Percentiles rank a stretch among this genome's conserved stretches.
Evolutionary conservation across 2,329 filamentous ascomycete species (phyloP).

Genomic region (Calonectria honghensis): DNA sequence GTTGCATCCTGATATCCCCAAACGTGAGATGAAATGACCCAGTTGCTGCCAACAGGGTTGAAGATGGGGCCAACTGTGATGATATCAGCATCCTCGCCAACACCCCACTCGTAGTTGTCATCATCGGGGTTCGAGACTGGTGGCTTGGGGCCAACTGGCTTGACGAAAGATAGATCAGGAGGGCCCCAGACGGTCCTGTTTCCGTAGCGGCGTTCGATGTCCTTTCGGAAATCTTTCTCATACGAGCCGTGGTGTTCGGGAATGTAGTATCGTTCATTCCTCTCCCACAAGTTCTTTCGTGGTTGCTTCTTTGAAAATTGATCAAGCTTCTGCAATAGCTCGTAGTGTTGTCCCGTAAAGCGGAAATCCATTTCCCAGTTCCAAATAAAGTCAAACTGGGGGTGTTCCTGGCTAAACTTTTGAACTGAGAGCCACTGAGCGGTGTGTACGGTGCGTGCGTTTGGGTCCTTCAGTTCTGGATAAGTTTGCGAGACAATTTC

Average conservation of each 20-base stretch:
- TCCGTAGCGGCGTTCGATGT: constrained; percentile 73
- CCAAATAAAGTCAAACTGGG: constrained; percentile 88
- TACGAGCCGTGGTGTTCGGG: constrained; percentile 81
- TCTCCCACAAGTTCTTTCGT: constrained; percentile 83
- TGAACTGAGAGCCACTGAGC: constrained; percentile 84
- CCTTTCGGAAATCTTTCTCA: constrained; percentile 78
- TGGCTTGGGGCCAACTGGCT: constrained; percentile 78
- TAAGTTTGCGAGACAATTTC: constrained; percentile 85
- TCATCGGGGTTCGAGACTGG: constrained; percentile 73
- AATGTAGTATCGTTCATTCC: constrained; percentile 83
- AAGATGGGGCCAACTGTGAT: constrained; percentile 88
- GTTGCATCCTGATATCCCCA: constrained; percentile 77
- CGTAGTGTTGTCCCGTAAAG: constrained; percentile 87
- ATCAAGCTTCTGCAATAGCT: constrained; percentile 80
- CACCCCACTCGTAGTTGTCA: constrained; percentile 85
- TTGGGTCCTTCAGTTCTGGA: constrained; percentile 79
- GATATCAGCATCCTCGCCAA: constrained; percentile 84
- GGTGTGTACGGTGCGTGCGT: constrained; percentile 72
- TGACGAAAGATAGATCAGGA: constrained; percentile 74
- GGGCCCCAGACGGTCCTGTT: constrained; percentile 80
- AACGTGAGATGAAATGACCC: constrained; percentile 81
- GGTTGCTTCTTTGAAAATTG: constrained; percentile 81
- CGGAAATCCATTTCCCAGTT: constrained; percentile 92
- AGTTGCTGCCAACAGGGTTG: constrained; percentile 82
- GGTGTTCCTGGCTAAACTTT: constrained; percentile 84